These are phyloP conservation scores for Quercus suber DNA, from an alignment of 306 rosid genomes.

Conservation along the genomic window DNA sequence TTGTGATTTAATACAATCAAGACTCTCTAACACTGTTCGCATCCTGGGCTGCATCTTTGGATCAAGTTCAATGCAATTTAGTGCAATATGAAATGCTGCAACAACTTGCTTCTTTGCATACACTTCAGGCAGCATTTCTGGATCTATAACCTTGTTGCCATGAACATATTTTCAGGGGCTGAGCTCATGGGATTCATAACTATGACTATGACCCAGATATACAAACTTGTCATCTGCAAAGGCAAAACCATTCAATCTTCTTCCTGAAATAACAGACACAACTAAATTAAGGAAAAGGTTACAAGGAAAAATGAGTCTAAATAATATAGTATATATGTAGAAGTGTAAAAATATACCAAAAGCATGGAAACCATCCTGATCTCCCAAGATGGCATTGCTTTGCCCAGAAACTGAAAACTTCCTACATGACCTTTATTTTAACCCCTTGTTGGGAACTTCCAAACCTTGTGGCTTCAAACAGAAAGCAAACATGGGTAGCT, in stretches of 20 bases:
- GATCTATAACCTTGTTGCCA: conserved; percentile 71
- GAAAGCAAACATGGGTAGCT: conserved; percentile 91
- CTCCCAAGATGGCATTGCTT: conserved; percentile 34
- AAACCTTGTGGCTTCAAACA: conserved; percentile 92
- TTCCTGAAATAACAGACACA: conserved; percentile 53
- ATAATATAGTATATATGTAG: neutral
- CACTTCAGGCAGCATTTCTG: conserved; percentile 49
- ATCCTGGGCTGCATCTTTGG: conserved; percentile 69
- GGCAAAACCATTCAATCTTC: conserved; percentile 64
- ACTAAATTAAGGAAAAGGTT: conserved; percentile 16
- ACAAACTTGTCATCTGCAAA: conserved; percentile 59
- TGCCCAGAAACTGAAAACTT: conserved; percentile 62
- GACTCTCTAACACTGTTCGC: conserved; percentile 61
- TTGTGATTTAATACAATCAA: neutral
- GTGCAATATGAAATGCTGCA: conserved; percentile 62
- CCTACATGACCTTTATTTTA: conserved; percentile 78
- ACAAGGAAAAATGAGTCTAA: neutral
- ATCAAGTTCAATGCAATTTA: conserved; percentile 67
- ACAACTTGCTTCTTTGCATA: conserved; percentile 66
- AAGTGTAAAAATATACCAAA: conserved; percentile 39
- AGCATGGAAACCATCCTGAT: conserved; percentile 69
- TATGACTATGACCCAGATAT: conserved; percentile 54
- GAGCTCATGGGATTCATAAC: conserved; percentile 66
- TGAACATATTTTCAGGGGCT: conserved; percentile 63
- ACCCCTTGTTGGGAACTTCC: conserved; percentile 72